Evolutionary conservation across 495 filamentous ascomycete species (phyloP).

Genomic region (Xylaria flabelliformis): DNA sequence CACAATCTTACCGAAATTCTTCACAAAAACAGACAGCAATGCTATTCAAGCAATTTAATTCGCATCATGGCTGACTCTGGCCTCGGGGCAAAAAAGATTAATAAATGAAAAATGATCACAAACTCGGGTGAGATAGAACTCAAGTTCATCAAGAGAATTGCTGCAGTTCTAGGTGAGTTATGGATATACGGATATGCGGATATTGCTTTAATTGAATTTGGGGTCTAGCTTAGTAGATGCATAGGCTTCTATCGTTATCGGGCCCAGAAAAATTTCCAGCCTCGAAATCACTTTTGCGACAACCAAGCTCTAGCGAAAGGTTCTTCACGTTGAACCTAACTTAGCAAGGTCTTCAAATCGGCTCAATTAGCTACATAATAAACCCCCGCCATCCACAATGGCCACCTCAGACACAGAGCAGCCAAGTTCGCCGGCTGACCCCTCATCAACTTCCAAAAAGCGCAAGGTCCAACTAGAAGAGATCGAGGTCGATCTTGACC

Average conservation of each 20-base stretch:
- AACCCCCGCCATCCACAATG: conserved; percentile 16
- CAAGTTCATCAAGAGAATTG: too few relatives aligned
- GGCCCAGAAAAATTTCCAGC: conserved; percentile 40
- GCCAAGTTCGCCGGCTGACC: conserved; percentile 13
- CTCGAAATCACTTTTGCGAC: conserved; percentile 21
- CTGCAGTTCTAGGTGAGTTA: too few relatives aligned
- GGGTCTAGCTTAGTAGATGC: not conserved
- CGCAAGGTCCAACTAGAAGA: conserved; percentile 77
- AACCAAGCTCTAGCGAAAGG: not conserved
- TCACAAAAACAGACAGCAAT: not conserved
- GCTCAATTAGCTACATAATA: not conserved
- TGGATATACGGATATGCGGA: not conserved
- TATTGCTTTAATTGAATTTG: not conserved
- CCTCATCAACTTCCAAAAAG: conserved; percentile 55
- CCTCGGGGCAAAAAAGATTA: not conserved
- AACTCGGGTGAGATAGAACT: not conserved
- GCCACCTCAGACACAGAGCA: conserved; percentile 24
- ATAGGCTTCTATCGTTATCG: conserved; percentile 32
- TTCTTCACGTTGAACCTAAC: not conserved
- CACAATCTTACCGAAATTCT: not conserved
- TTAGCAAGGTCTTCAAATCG: not conserved
- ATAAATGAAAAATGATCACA: not conserved
- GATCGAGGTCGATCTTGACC: conserved; percentile 85
- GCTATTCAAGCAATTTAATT: not conserved
- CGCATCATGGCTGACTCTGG: not conserved